Base-by-base conservation (phyloP, 495 filamentous ascomycete species). In the Penicillium manginii region DNA sequence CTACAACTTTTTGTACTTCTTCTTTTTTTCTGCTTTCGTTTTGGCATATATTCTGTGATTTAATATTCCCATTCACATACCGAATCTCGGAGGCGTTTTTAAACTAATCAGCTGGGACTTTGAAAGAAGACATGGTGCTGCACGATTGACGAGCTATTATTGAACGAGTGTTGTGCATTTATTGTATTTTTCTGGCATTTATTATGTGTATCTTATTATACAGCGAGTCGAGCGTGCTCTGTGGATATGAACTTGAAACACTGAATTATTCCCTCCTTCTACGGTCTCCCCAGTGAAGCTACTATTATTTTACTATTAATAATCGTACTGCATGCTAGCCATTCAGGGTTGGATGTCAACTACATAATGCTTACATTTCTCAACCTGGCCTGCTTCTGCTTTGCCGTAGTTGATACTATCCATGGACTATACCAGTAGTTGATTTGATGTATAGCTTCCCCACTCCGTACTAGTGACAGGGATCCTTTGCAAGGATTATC, bases 41-140 rank as follows among this genome's bases (percentile, higher is more conserved):
- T 52, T 47, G 50, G 33, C 22, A 46, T 35, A 4, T 43, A n/a
- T 43, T 43, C n/a, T 55, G 62, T 65, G 57, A 65, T 68, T 54
- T 62, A 63, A 50, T 68, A 35, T 43, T 60, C 47, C 57, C 33
- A 50, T 60, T 58, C 50, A 67, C 65, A 65, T 67, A 62, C 56
- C 40, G 48, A 57, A 31, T 58, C 47, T 64, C 58, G 40, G 31
- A 51, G 18, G 52, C 55, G 55, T 51, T 57, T 48, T 29, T 8
- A 29, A 29, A 7, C 26, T 45, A 33, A 57, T 57, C 39, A 58
- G 46, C 35, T 58, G 39, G 39, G 49, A 37, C 47, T 21, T 52
- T 43, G 50, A 56, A 37, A 54, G 23, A 45, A 29, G 47, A 40
- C 40, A 42, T 23, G 31, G 51, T 19, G 48, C 54, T 53, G 26